A percentile compares a stretch with the other conserved stretches of the same genome.
Conservation (phyloP, 441 rosid genomes). For the Populus tomentosa region DNA sequence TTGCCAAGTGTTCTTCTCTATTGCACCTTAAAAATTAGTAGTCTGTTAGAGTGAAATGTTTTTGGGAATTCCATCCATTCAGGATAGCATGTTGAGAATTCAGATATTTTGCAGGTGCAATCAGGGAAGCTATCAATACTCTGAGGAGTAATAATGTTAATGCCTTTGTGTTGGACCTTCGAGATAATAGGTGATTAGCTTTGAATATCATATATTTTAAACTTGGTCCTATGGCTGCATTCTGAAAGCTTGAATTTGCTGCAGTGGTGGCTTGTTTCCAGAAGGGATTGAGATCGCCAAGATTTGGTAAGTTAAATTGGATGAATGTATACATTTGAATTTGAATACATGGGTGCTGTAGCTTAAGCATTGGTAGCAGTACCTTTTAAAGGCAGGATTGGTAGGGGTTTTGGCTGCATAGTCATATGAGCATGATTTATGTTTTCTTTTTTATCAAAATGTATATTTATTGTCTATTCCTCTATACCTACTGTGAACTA, state of each 20-base stretch:
- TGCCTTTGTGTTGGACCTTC: slow-evolving; percentile 91
- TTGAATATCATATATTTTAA: slow-evolving; percentile 18
- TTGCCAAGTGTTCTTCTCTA: neutral
- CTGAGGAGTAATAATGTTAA: slow-evolving; percentile 59
- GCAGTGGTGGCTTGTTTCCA: slow-evolving; percentile 96
- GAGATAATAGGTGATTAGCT: slow-evolving; percentile 86
- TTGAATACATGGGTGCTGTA: neutral
- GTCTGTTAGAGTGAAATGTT: neutral
- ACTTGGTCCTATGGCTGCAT: slow-evolving; percentile 23
- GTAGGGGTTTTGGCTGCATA: neutral
- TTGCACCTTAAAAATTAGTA: neutral
- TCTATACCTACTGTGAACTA: neutral
- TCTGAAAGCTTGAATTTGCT: slow-evolving; percentile 44
- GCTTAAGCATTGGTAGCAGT: neutral
- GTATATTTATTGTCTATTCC: too few relatives aligned
- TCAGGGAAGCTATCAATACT: slow-evolving; percentile 71
- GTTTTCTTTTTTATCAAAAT: too few relatives aligned
- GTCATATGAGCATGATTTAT: neutral
- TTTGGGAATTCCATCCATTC: neutral
- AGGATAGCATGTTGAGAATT: neutral
- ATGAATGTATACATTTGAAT: neutral
- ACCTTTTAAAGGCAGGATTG: neutral
- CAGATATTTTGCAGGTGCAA: slow-evolving; percentile 57
- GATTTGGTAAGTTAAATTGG: slow-evolving; percentile 60
- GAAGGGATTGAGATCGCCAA: slow-evolving; percentile 97